These are phyloP conservation scores for Hygrophila difformis DNA, from an alignment of 257 asterid genomes.

Conservation along the genomic window DNA sequence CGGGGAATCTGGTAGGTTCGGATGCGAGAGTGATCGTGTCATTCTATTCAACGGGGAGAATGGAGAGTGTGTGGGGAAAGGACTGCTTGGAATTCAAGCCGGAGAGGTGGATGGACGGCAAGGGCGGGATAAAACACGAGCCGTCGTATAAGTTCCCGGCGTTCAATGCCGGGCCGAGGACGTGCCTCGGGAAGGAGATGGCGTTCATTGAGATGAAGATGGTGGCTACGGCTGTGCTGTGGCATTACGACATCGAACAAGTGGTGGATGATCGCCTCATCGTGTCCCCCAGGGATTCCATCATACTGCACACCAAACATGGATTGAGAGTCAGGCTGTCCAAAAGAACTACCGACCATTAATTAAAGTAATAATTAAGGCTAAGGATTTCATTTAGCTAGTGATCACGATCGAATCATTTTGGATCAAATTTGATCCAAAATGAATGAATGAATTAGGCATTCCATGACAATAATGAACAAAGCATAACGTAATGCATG, in stretches of 20 bases:
- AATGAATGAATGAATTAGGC: too few species aligned
- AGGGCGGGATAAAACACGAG: slow-evolving; percentile 32
- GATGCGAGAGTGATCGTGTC: slow-evolving; percentile 26
- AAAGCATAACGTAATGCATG: too few species aligned
- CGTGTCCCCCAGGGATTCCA: slow-evolving; percentile 26
- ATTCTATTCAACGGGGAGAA: slow-evolving; percentile 46
- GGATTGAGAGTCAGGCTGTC: slow-evolving; percentile 37
- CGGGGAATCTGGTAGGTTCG: slow-evolving; percentile 17
- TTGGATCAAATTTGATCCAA: too few species aligned
- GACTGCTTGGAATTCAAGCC: slow-evolving; percentile 48
- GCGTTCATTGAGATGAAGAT: slow-evolving; percentile 50
- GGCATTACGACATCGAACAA: slow-evolving; percentile 25
- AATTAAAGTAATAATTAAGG: too few species aligned
- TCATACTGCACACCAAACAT: slow-evolving; percentile 34
- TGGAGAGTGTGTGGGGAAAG: slow-evolving; percentile 43
- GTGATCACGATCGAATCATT: too few species aligned
- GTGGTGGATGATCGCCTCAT: slow-evolving; percentile 25
- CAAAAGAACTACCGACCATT: too few species aligned
- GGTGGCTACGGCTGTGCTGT: slow-evolving; percentile 38
- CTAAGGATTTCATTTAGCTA: too few species aligned
- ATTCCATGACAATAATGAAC: too few species aligned
- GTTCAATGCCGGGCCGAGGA: slow-evolving; percentile 49
- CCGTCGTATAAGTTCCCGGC: slow-evolving; percentile 62
- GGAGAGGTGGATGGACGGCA: slow-evolving; percentile 44
- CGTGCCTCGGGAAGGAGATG: slow-evolving; percentile 57